Base-by-base conservation (phyloP, 2,329 filamentous ascomycete species). In the Fusarium tanahbumbuense region DNA sequence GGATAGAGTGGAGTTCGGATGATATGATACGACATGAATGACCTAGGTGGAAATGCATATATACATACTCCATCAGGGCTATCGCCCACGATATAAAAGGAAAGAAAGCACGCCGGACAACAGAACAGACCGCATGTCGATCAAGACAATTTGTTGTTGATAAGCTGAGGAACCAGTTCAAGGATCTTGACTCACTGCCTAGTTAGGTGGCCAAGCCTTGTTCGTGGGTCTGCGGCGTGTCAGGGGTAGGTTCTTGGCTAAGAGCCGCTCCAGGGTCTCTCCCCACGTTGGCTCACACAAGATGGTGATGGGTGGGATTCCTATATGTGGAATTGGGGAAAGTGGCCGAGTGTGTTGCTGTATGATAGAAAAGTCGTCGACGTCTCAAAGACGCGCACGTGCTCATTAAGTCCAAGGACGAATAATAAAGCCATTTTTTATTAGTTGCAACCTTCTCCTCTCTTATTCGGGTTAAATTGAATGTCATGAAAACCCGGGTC, bases 261-360 rank as follows among this genome's bases (percentile, higher is more conserved):
- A 67, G 64, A 73, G 68, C 64, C 66, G 56, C 68, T 57, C 49
- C 50, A 54, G 68, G 65, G n/a, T 55, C 56, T 57, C 54, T 56
- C 55, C 70, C 73, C 73, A 75, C 73, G 73, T 75, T 75, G 73
- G 67, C 70, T 61, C 69, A 71, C 34, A 44, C 63, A 54, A 44
- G 71, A 64, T 59, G 64, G 60, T 75, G 73, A 75, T 76, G 73
- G 73, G 73, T 74, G 72, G 73, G 54, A 67, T 70, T 75, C 59
- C 41, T 45, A 53, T 47, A 46, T 55, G 62, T 27, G 52, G 47
- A 62, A 55, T 58, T 56, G 58, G 58, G 61, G 63, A 54, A 65
- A 60, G 62, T 54, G 49, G 50, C 48, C 49, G 58, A 47, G 48
- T 45, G 55, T 54, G 30, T 22, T 34, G 30, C 28, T 40, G 50